Evolutionary conservation across 2,329 filamentous ascomycete species (phyloP).

Genomic region (Apiospora hydei): DNA sequence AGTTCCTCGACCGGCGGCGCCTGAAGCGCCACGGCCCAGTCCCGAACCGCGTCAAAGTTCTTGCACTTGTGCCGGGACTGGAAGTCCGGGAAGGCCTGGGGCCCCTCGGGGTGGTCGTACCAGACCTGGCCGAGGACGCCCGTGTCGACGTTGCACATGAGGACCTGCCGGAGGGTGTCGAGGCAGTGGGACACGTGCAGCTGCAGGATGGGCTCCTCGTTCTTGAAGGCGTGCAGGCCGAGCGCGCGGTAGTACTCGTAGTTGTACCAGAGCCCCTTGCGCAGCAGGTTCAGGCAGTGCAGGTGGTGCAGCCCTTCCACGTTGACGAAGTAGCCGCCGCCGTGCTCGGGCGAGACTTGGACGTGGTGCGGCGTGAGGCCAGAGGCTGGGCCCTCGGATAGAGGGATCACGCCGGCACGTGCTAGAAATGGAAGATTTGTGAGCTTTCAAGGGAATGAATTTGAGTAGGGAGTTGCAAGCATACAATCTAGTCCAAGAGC

Average conservation of each 20-base stretch:
- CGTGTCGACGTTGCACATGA: slow-evolving; percentile 69
- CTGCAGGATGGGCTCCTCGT: slow-evolving; percentile 61
- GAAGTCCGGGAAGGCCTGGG: slow-evolving; percentile 66
- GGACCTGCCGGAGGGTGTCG: slow-evolving; percentile 66
- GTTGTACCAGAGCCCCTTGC: slow-evolving; percentile 66
- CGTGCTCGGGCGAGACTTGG: slow-evolving; percentile 60
- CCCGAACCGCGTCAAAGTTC: slow-evolving; percentile 60
- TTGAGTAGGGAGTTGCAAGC: neutral
- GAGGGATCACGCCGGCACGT: slow-evolving; percentile 55
- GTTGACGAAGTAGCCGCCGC: slow-evolving; percentile 65
- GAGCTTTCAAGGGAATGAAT: neutral
- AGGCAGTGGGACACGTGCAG: slow-evolving; percentile 67
- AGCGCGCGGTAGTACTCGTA: slow-evolving; percentile 60
- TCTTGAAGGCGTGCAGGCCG: slow-evolving; percentile 55
- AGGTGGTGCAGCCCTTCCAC: slow-evolving; percentile 64
- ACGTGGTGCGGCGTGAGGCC: slow-evolving; percentile 63
- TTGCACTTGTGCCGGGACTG: slow-evolving; percentile 66
- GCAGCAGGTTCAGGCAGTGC: slow-evolving; percentile 68
- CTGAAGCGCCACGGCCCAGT: slow-evolving; percentile 63
- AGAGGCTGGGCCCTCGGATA: slow-evolving; percentile 55
- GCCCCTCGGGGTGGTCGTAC: slow-evolving; percentile 51
- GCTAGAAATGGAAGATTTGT: slow-evolving; percentile 3
- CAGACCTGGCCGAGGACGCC: slow-evolving; percentile 68
- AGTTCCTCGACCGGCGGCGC: slow-evolving; percentile 47
- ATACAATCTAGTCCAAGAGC: slow-evolving; percentile 28